A percentile compares a stretch with the other conserved stretches of the same genome.
Conservation (phyloP, 2,329 filamentous ascomycete species). For the Piedraia hortae region DNA sequence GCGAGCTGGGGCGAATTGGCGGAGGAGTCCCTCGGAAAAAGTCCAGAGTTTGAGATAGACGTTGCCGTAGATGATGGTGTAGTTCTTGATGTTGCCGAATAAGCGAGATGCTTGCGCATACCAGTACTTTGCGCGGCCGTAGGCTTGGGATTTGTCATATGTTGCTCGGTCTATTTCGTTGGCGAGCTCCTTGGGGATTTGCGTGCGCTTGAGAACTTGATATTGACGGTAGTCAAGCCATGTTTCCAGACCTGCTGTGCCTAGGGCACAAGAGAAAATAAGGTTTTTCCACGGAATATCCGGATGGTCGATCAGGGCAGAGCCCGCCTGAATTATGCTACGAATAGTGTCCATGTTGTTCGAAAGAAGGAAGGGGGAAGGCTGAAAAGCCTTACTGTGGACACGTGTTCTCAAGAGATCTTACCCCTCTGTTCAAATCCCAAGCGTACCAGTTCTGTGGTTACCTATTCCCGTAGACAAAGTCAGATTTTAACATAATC, state of each 20-base stretch:
- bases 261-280: slow-evolving; percentile 78
- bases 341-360: slow-evolving; percentile 15
- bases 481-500: no score
- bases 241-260: slow-evolving; percentile 71
- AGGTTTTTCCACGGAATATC: slow-evolving; percentile 94
- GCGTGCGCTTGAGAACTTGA: slow-evolving; percentile 50
- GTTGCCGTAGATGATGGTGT: slow-evolving; percentile 73
- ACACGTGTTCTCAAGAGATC: no score
- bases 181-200: slow-evolving; percentile 60
- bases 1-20: slow-evolving; percentile 36
- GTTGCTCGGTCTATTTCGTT: slow-evolving; percentile 72
- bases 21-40: slow-evolving; percentile 45
- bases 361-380: not conserved
- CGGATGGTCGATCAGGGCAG: slow-evolving; percentile 65
- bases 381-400: not conserved
- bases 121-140: slow-evolving; percentile 84
- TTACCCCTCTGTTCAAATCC: no score
- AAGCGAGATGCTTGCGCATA: slow-evolving; percentile 59
- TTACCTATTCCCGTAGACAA: no score
- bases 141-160: slow-evolving; percentile 63
- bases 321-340: slow-evolving; percentile 27
- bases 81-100: slow-evolving; percentile 66
- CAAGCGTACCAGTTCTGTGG: no score
- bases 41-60: slow-evolving; percentile 77
- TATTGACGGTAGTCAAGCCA: slow-evolving; percentile 81